A percentile compares a stretch with the other conserved stretches of the same genome.
These are phyloP conservation scores for Cryptosporidium viatorum DNA, from an alignment of 169 alveolate species.

Conservation along the genomic window DNA sequence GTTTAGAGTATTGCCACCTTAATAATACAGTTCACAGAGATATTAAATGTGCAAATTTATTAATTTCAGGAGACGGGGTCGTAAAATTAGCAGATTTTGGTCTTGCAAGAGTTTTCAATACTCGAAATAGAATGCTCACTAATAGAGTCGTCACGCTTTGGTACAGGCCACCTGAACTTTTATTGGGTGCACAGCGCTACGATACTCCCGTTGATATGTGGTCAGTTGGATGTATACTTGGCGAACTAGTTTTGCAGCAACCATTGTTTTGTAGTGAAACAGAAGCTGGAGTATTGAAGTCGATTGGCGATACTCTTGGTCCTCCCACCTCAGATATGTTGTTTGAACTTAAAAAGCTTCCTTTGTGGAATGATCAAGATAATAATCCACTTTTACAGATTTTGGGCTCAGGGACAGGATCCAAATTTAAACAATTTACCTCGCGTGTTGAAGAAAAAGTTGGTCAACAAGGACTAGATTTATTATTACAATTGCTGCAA, in stretches of 20 bases:
- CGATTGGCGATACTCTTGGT: slow-evolving; percentile 86
- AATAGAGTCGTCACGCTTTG: slow-evolving; percentile 96
- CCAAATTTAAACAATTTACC: slow-evolving; percentile 65
- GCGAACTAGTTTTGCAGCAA: slow-evolving; percentile 90
- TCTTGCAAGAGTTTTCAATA: slow-evolving; percentile 88
- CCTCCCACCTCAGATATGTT: slow-evolving; percentile 78
- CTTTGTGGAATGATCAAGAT: slow-evolving; percentile 75
- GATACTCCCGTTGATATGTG: slow-evolving; percentile 93
- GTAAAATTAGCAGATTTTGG: slow-evolving; percentile 97
- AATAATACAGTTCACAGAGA: slow-evolving; percentile 90
- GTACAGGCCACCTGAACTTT: slow-evolving; percentile 97
- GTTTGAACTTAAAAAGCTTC: slow-evolving; percentile 75
- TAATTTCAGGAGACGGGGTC: slow-evolving; percentile 91
- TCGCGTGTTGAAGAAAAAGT: slow-evolving; percentile 70
- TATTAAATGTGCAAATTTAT: slow-evolving; percentile 91
- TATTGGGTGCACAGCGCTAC: slow-evolving; percentile 91
- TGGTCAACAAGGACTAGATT: slow-evolving; percentile 80
- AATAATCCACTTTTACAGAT: slow-evolving; percentile 48
- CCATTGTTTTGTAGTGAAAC: slow-evolving; percentile 91
- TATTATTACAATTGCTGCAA: slow-evolving; percentile 80
- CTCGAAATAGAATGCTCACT: slow-evolving; percentile 85
- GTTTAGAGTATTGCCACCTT: slow-evolving; percentile 89
- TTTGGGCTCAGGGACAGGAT: slow-evolving; percentile 70
- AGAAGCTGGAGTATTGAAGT: slow-evolving; percentile 87
- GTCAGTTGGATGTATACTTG: slow-evolving; percentile 96